These are phyloP conservation scores for Lepidopterella palustris DNA, from an alignment of 495 filamentous ascomycete species.

Conservation along the genomic window DNA sequence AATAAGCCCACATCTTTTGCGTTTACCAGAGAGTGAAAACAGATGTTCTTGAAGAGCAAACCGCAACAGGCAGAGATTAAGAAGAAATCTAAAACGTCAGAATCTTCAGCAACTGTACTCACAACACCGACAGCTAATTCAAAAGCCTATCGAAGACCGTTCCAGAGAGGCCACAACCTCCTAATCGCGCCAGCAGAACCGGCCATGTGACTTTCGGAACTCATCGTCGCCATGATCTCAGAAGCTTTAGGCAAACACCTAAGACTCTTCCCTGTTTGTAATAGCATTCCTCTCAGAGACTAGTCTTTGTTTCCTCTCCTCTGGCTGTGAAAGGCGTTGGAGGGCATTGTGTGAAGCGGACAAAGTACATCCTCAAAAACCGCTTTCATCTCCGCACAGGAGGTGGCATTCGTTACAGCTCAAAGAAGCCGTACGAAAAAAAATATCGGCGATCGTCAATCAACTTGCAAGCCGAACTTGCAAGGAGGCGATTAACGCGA, in stretches of 20 bases:
- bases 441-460: slow-evolving; percentile 34
- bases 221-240: slow-evolving; percentile 33
- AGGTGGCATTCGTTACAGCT: slow-evolving; percentile 10
- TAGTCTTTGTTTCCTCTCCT: slow-evolving; percentile 39
- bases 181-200: slow-evolving; percentile 38
- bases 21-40: neutral
- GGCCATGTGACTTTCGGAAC: slow-evolving; percentile 36
- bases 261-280: slow-evolving; percentile 56
- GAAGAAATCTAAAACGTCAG: neutral
- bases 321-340: slow-evolving; percentile 7
- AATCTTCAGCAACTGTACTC: neutral
- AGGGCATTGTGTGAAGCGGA: slow-evolving; percentile 28
- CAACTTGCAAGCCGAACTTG: slow-evolving; percentile 25
- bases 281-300: slow-evolving; percentile 37
- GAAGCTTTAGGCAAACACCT: slow-evolving; percentile 3
- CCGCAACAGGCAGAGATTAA: neutral
- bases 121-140: neutral
- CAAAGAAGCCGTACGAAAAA: slow-evolving; percentile 11
- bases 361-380: slow-evolving; percentile 43
- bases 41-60: neutral
- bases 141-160: neutral
- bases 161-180: slow-evolving; percentile 15
- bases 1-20: slow-evolving; percentile 4
- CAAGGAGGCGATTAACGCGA: slow-evolving; percentile 36
- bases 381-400: slow-evolving; percentile 27